Evolutionary conservation across 306 rosid species (phyloP), one percentile per base, ranked within the genome.

Genomic region (Cucurbita pepo): DNA sequence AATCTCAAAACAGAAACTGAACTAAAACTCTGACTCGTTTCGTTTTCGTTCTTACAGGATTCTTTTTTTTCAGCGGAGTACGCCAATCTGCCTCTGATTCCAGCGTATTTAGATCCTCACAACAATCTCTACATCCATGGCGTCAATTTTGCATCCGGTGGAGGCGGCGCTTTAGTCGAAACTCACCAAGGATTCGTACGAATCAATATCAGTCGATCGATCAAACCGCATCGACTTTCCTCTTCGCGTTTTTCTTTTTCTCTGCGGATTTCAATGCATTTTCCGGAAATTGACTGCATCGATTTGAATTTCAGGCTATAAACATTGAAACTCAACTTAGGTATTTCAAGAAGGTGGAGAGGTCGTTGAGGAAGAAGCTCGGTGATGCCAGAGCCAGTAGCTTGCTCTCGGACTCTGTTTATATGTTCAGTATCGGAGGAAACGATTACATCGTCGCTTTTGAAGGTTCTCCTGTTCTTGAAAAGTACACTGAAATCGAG

Each of bases 101-200:
- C 76, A 38, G 78, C 91, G 3, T 86, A 83, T 70, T 79, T 88
- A 16, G 75, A 84, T 60, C 89, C 86, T 7, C 80, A 82, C 56
- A 11, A 59, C 67, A 64, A 72, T 22, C 34, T 4, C 3, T 88
- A 81, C 53, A 54, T 66, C 0, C 47, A 77, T 56, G 96, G 96
- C 6, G 77, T 77, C 40, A 90, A 90, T 81, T 86, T 90, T 77
- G 91, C 96, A 34, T 88, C 94, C 38, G 86, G 64, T 10, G 93
- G 89, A 51, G 91, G 87, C 56, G 96, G 96, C 55, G 89, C 88
- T 77, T 79, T 90, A 5, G 75, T 62, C 67, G 85, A 83, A 72
- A 87, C 85, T 18, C 22, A 71, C 78, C 64, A 44, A 65, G 93
- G 87, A 77, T 15, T 54, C 41, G 91, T 90, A 10, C 21, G 80